Conservation (phyloP, 2,329 filamentous ascomycete species). For the Lasiodiplodia sp. region DNA sequence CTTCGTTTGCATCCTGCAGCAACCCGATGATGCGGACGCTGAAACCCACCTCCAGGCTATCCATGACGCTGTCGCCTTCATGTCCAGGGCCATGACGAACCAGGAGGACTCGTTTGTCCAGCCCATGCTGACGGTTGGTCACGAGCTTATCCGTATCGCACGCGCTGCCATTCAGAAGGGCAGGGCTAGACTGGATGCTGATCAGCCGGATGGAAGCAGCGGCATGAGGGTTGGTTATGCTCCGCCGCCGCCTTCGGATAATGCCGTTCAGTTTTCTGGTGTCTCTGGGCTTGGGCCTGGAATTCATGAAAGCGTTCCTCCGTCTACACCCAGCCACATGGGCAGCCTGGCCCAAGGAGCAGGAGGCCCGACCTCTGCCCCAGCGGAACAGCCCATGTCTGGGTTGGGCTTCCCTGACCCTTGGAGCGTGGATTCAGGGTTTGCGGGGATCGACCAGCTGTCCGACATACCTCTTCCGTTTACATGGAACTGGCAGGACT, state of each 20-base stretch:
- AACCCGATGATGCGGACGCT: neutral
- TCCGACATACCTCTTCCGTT: constrained; percentile 8
- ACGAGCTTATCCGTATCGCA: constrained; percentile 8
- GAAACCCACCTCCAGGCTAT: neutral
- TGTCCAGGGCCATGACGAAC: neutral
- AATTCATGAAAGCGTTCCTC: neutral
- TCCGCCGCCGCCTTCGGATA: too few relatives aligned
- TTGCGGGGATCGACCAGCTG: neutral
- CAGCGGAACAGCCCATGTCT: neutral
- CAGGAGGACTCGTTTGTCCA: neutral
- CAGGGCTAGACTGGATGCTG: neutral
- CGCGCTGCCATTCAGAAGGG: neutral
- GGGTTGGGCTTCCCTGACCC: neutral
- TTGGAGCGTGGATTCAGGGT: neutral
- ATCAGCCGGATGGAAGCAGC: neutral
- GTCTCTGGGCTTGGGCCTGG: too few relatives aligned
- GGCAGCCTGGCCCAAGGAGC: neutral
- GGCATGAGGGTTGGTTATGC: neutral
- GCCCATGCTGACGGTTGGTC: neutral
- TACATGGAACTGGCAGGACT: constrained; percentile 16
- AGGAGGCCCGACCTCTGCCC: neutral
- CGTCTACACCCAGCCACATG: neutral
- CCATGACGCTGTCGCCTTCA: neutral
- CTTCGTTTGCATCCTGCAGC: constrained; percentile 15
- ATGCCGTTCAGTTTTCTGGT: too few relatives aligned